Evolutionary conservation across 2,329 filamentous ascomycete genomes (phyloP).

Genomic region (Paracorniculantispora psalliotae): DNA sequence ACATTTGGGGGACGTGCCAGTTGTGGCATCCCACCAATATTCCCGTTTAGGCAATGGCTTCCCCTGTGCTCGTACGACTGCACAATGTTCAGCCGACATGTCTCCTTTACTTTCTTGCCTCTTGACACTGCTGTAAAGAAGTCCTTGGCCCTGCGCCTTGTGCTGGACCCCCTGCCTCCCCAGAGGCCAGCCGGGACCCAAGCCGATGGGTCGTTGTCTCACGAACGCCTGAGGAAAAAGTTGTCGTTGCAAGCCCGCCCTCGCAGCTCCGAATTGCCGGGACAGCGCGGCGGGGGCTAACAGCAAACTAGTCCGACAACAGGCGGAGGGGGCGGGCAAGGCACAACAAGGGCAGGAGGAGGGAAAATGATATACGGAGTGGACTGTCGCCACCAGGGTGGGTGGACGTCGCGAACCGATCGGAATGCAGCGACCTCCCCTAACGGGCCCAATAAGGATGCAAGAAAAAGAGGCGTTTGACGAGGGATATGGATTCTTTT

Average conservation of each 20-base stretch:
- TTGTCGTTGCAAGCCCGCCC: no score
- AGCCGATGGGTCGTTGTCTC: slow-evolving; percentile 9
- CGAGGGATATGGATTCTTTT: no score
- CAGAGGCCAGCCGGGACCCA: background rate
- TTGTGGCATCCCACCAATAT: background rate
- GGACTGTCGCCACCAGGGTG: background rate
- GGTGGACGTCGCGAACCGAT: background rate
- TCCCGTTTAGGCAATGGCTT: background rate
- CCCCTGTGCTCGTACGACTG: background rate
- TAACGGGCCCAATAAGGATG: no score
- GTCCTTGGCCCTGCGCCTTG: background rate
- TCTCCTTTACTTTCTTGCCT: no score
- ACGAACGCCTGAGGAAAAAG: background rate
- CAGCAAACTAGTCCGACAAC: no score
- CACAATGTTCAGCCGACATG: background rate
- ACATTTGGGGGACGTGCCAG: background rate
- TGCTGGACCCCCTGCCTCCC: background rate
- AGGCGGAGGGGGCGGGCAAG: background rate
- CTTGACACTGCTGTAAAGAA: no score
- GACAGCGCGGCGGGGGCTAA: background rate
- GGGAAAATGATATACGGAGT: background rate
- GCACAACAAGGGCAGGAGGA: background rate
- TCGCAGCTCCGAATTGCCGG: slow-evolving; percentile 1
- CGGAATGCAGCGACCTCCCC: background rate
- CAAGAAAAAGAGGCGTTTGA: no score